Evolutionary conservation across 2,329 filamentous ascomycete species (phyloP).

Genomic region (Clarireedia hainanense): DNA sequence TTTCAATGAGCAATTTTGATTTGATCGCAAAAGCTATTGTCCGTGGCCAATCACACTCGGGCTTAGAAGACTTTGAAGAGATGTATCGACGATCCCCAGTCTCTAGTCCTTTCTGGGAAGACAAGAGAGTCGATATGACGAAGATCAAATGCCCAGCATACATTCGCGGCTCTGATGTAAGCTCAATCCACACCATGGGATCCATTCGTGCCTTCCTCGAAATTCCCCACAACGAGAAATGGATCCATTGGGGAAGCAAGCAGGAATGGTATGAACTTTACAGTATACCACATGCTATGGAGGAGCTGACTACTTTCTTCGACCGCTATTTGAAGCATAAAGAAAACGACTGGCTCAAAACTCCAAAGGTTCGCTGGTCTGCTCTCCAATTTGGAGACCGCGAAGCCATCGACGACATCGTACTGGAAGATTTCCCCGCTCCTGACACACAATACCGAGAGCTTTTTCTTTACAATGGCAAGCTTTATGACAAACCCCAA

Average conservation of each 20-base stretch:
- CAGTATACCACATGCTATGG: conserved; percentile 21
- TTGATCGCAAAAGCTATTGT: background rate
- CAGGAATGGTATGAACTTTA: conserved; percentile 42
- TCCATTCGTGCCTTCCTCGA: background rate
- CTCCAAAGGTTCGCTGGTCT: conserved; percentile 31
- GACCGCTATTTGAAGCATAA: conserved; percentile 37
- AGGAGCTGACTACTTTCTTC: conserved; percentile 38
- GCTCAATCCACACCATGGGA: conserved; percentile 8
- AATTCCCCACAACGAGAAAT: conserved; percentile 5
- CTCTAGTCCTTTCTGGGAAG: conserved; percentile 12
- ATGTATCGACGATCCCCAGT: conserved; percentile 10
- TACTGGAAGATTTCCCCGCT: too few species aligned
- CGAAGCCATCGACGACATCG: too few species aligned
- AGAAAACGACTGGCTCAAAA: conserved; percentile 41
- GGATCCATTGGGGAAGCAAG: conserved; percentile 17
- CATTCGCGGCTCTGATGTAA: background rate
- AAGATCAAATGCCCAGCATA: conserved; percentile 14
- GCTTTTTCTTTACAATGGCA: too few species aligned
- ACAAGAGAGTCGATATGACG: conserved; percentile 8
- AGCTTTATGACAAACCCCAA: too few species aligned
- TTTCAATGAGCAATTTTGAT: background rate
- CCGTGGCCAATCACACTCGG: background rate
- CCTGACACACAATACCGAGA: too few species aligned
- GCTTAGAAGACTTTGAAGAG: conserved; percentile 8
- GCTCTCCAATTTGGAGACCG: too few species aligned